A percentile compares a stretch with the other conserved stretches of the same genome.
Conservation (phyloP, 257 asterid genomes). For the Scutellaria barbata region DNA sequence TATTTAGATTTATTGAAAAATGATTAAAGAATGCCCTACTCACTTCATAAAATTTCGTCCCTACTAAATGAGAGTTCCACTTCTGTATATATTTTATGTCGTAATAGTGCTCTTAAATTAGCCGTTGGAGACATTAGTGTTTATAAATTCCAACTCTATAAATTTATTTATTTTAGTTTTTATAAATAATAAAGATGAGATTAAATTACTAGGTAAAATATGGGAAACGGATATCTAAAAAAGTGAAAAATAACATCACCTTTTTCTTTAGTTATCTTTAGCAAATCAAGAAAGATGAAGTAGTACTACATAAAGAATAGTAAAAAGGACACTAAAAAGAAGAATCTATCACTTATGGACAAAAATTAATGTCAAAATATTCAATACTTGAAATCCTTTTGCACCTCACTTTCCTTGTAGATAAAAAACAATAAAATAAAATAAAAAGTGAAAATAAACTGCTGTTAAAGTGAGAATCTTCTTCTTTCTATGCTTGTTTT, state of each 20-base stretch:
- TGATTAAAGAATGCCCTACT: no score
- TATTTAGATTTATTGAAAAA: no score
- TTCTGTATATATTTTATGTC: background rate
- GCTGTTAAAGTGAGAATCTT: background rate
- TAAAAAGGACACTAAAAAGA: constrained; percentile 26
- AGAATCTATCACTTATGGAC: constrained; percentile 32
- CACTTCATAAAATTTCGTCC: no score
- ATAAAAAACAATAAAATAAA: background rate
- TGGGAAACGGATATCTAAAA: constrained; percentile 17
- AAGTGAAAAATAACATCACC: constrained; percentile 27
- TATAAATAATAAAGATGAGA: background rate
- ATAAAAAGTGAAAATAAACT: background rate
- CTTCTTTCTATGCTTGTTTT: no score
- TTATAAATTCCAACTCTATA: background rate
- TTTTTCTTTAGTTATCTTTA: constrained; percentile 33
- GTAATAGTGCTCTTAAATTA: constrained; percentile 11
- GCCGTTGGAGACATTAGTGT: constrained; percentile 33
- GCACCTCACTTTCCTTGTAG: constrained; percentile 12
- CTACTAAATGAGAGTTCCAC: no score
- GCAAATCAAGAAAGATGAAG: constrained; percentile 36
- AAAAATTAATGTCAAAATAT: constrained; percentile 22
- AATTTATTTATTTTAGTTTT: background rate
- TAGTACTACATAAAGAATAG: constrained; percentile 26
- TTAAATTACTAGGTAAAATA: constrained; percentile 15
- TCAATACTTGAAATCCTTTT: constrained; percentile 9